Conservation (phyloP, 208 protist species). For the Acanthamoeba healyi region DNA sequence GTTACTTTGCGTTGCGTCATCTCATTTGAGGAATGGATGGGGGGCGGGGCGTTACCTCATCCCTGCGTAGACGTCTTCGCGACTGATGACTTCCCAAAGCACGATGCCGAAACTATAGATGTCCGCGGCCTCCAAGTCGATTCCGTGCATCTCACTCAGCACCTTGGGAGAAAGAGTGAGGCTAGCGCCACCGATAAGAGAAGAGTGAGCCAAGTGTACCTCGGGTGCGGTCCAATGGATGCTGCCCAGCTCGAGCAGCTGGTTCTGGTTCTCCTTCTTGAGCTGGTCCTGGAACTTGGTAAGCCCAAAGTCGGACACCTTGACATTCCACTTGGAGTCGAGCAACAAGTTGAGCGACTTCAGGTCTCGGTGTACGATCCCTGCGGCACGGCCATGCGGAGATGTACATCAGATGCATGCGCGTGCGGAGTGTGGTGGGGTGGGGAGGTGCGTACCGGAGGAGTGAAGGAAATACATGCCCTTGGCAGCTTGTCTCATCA, state of each 20-base stretch:
- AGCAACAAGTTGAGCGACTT: constrained; percentile 71
- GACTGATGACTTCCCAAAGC: constrained; percentile 35
- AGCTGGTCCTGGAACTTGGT: constrained; percentile 39
- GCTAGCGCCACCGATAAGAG: too few relatives aligned
- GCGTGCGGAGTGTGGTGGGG: too few relatives aligned
- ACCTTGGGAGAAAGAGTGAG: too few relatives aligned
- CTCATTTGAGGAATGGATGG: too few relatives aligned
- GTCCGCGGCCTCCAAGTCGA: constrained; percentile 2
- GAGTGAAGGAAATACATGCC: constrained; percentile 64
- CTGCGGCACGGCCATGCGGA: neutral
- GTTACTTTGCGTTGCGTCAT: neutral
- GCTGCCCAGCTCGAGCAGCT: neutral
- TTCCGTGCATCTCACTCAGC: neutral
- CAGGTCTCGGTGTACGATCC: constrained; percentile 65
- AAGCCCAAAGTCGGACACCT: constrained; percentile 72
- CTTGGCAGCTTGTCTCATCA: constrained; percentile 29
- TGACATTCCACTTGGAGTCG: constrained; percentile 48
- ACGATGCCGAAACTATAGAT: constrained; percentile 61
- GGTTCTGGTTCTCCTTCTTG: neutral
- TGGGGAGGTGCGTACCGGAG: too few relatives aligned
- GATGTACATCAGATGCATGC: neutral
- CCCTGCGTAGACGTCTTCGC: neutral
- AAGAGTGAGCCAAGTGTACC: too few relatives aligned
- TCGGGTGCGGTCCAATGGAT: constrained; percentile 61
- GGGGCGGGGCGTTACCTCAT: neutral